Evolutionary conservation across 768 basidiomycete genomes (phyloP).

Genomic region (Boletus subparvulus): DNA sequence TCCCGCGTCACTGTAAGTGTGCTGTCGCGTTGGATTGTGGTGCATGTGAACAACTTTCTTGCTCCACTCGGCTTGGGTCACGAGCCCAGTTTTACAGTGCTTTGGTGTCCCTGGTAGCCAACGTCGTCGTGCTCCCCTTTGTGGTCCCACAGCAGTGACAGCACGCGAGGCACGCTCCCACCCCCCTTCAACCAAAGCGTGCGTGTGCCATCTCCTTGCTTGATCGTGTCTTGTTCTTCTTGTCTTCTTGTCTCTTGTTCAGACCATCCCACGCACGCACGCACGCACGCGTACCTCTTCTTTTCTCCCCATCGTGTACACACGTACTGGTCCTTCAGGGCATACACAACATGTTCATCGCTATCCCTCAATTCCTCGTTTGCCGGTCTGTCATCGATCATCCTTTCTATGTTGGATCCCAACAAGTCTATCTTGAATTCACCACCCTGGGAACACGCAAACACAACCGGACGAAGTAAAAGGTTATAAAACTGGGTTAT

Average conservation of each 20-base stretch:
- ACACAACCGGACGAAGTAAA: not conserved
- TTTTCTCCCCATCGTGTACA: no score
- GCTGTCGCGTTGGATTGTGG: no score
- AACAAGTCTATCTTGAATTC: conserved; percentile 38
- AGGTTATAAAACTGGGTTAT: no score
- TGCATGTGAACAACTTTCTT: no score
- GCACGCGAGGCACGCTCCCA: conserved; percentile 9
- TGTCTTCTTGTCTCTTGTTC: no score
- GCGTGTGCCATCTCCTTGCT: conserved; percentile 28
- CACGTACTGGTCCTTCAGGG: conserved; percentile 48
- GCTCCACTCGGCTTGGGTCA: conserved; percentile 82
- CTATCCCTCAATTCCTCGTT: conserved; percentile 91
- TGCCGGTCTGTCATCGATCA: conserved; percentile 77
- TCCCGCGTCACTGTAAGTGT: no score
- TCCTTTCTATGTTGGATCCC: conserved; percentile 86
- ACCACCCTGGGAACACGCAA: conserved; percentile 13
- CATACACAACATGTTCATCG: conserved; percentile 93
- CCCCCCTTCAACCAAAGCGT: conserved; percentile 38
- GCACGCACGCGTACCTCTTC: no score
- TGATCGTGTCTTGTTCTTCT: not conserved
- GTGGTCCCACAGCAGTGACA: conserved; percentile 30
- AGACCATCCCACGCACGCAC: not conserved
- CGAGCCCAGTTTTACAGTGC: conserved; percentile 81
- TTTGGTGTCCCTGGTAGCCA: conserved; percentile 62
- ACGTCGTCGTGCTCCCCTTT: conserved; percentile 70